A percentile compares a stretch with the other conserved stretches of the same genome.
These are phyloP conservation scores for Thielaviopsis ethacetica DNA, from an alignment of 2,329 filamentous ascomycete species.

Conservation along the genomic window DNA sequence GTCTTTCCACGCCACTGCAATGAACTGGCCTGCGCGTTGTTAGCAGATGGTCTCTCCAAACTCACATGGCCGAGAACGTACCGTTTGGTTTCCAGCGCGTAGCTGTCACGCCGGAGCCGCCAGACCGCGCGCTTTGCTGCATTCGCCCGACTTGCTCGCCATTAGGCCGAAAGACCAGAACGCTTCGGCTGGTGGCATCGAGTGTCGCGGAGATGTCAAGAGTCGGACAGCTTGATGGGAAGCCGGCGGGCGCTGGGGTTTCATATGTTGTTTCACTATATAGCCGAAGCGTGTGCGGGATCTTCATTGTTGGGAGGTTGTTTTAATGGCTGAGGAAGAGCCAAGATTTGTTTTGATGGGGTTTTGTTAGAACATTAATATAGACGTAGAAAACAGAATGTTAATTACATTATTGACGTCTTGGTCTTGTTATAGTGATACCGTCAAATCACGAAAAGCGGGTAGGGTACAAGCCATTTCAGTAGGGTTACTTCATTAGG, in stretches of 20 bases:
- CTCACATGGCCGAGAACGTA: slow-evolving; percentile 25
- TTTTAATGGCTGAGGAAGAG: neutral
- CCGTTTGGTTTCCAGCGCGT: slow-evolving; percentile 54
- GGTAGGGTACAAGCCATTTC: neutral
- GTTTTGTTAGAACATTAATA: too few species aligned
- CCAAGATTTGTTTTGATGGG: too few species aligned
- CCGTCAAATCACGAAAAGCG: neutral
- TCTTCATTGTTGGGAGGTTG: slow-evolving; percentile 13
- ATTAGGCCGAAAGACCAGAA: slow-evolving; percentile 65
- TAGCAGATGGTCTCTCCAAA: neutral
- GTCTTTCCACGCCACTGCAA: slow-evolving; percentile 75
- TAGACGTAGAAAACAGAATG: neutral
- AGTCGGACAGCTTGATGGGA: slow-evolving; percentile 63
- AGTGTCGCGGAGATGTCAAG: slow-evolving; percentile 66
- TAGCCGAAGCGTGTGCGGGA: slow-evolving; percentile 25
- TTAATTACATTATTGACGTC: neutral
- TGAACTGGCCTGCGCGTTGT: slow-evolving; percentile 38
- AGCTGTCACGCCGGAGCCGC: slow-evolving; percentile 25
- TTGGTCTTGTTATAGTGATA: neutral
- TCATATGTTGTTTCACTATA: slow-evolving; percentile 42
- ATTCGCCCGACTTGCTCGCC: slow-evolving; percentile 47
- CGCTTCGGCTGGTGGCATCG: slow-evolving; percentile 48
- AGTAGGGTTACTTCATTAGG: neutral
- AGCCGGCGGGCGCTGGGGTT: slow-evolving; percentile 34
- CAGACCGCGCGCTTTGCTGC: slow-evolving; percentile 25